These are phyloP conservation scores for Pisolithus microcarpus DNA, from an alignment of 768 basidiomycete species.

Conservation along the genomic window DNA sequence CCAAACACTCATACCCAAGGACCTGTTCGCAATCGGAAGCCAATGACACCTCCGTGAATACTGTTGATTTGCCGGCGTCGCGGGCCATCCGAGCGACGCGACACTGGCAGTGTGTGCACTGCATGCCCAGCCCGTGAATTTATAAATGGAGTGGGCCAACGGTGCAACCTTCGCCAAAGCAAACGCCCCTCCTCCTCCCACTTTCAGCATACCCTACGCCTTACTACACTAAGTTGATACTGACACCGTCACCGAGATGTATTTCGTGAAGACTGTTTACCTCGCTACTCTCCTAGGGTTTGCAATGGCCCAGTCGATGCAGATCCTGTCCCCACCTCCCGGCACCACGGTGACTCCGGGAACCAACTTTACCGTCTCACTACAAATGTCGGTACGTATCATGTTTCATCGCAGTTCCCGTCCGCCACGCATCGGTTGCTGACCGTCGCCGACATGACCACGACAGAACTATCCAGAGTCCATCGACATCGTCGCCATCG, in stretches of 20 bases:
- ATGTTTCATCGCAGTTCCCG: neutral
- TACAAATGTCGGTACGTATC: slow-evolving; percentile 13
- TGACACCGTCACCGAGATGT: slow-evolving; percentile 6
- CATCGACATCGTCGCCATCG: slow-evolving; percentile 22
- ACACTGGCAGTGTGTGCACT: too few species aligned
- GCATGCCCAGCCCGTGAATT: too few species aligned
- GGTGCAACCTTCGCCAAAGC: neutral
- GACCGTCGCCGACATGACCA: neutral
- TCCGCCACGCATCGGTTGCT: too few species aligned
- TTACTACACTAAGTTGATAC: neutral
- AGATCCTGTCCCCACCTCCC: slow-evolving; percentile 6
- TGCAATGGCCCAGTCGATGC: slow-evolving; percentile 12
- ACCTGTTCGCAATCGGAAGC: too few species aligned
- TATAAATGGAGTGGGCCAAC: too few species aligned
- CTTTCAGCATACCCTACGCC: neutral
- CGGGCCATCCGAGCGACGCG: too few species aligned
- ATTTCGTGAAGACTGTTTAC: slow-evolving; percentile 11
- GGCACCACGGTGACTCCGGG: slow-evolving; percentile 7
- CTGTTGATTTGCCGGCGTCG: too few species aligned
- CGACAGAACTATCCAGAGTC: slow-evolving; percentile 16
- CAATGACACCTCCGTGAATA: too few species aligned
- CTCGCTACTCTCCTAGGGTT: slow-evolving; percentile 9
- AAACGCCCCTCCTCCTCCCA: neutral
- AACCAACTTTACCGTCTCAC: slow-evolving; percentile 8
- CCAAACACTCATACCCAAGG: too few species aligned